Evolutionary conservation across 805 yeast species (phyloP), one percentile per base, ranked within the genome.

Genomic region (Saccharomycopsis sp.): DNA sequence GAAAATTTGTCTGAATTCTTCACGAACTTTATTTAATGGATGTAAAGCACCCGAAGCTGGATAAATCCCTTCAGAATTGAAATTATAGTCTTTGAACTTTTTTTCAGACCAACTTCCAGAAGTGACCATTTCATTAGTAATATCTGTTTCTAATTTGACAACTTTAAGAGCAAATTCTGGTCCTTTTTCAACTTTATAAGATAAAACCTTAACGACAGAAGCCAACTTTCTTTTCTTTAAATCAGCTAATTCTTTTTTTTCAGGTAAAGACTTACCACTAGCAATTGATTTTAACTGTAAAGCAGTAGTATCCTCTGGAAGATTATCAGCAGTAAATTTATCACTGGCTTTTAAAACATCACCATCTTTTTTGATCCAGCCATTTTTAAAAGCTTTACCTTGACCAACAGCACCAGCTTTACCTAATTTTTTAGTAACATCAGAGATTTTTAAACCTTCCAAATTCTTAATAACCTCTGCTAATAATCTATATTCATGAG

Each of bases 1-100:
- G 76, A 92, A 92, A 57, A 92, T 89, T 62, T 88, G 95, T 66
- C 98, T 76, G 66, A 92, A 92, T 63, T 92, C 98, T 63, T 89
- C 96, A 57, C 96, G 77, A 45, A 92, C 97, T 63, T 92, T 92
- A 69, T 78, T 86, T 55, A 92, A 72, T 28, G 99, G 99, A 63
- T 92, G 99, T 53, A 92, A 70, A 35, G 97, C 95, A 58, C 99
- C 99, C 20, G 94, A 72, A 31, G 66, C 68, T 37, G 96, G 89
- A 48, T 69, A 66, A 34, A 83, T 73, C 59, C 99, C 98, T 67
- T 92, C 94, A 39, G 97, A 85, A 57, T 85, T 75, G 72, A 92
- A 92, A 67, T 92, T 92, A 66, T 89, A 92, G 21, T 95, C 88
- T 66, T 94, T 92, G 73, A 94, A 92, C 51, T 80, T 64, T 37